Evolutionary conservation across 2,329 filamentous ascomycete genomes (phyloP), one percentile per base, ranked within the genome.

Genomic region (Beauveria asiatica): DNA sequence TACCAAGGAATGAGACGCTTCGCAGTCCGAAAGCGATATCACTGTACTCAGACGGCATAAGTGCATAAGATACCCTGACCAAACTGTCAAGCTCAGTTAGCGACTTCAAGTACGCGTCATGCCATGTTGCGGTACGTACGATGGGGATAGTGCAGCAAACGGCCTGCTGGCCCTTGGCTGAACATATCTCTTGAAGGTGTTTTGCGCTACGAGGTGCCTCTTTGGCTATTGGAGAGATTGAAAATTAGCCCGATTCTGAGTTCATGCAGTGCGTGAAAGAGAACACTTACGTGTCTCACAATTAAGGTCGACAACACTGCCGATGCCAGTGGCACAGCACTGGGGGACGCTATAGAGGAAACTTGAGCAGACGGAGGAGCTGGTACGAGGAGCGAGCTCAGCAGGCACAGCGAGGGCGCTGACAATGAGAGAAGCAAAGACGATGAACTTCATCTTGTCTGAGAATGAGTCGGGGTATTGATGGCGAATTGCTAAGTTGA

Each of bases 61-160:
- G 0, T 2, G 48, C 60, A 61, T 17, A 61, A 30, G 44, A 61
- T 0, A 3, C 2, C 41, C 54, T 61, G 60, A 5, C 21, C 41
- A 11, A 21, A 5, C 55, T 57, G 21, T 41, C 6, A 1, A 13
- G 3, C 2, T 57, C 7, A 11, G 23, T 57, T 42, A 50, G 45
- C 10, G 16, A 25, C 5, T 41, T 30, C 1, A 16, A 54, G 4
- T 25, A 16, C 5, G 1, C 6, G 6, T 0, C 5, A 8, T 19
- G n/a, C 1, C n/a, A 16, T 11, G 9, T n/a, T 33, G 1, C 21
- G 37, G 19, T 9, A 57, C 55, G 17, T 42, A 57, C 65, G 27
- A 83, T 72, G 30, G 80, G 80, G 23, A 83, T 59, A 37, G 76
- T 65, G 66, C 81, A 83, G 76, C 81, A 83, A 67, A 76, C 77